Conservation (phyloP, 495 filamentous ascomycete species). For the Talaromyces stipitatus region DNA sequence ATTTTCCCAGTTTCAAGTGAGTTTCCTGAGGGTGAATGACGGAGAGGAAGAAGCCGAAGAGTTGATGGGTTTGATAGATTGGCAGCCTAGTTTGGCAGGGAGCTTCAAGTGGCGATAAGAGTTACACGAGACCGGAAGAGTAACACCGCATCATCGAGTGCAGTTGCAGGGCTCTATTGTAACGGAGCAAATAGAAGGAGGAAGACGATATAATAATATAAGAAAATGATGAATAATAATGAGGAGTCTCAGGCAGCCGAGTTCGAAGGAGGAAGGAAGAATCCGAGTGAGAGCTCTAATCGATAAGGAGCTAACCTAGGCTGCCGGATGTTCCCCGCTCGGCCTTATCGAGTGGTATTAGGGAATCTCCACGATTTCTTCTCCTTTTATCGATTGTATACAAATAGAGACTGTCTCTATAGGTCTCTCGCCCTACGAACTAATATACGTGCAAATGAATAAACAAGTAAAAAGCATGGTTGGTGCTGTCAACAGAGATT, state of each 20-base stretch:
- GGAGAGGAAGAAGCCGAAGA: not conserved
- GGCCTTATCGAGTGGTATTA: not conserved
- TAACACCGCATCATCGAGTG: not conserved
- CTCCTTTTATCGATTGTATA: not conserved
- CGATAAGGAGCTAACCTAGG: not conserved
- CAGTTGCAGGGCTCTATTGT: not conserved
- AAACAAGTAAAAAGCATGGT: not conserved
- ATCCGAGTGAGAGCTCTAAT: not conserved
- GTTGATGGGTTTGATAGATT: not conserved
- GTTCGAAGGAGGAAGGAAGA: not conserved
- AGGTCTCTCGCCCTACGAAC: not conserved
- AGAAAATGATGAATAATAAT: not conserved
- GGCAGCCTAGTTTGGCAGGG: not conserved
- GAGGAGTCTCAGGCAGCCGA: not conserved
- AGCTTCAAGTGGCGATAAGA: not conserved
- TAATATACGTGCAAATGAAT: not conserved
- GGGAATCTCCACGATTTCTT: not conserved
- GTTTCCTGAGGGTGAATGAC: constrained; percentile 8
- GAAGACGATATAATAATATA: not conserved
- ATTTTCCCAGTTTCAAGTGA: not conserved
- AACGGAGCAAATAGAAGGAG: not conserved
- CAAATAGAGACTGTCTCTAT: not conserved
- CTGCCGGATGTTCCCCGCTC: not conserved
- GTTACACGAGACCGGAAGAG: not conserved
- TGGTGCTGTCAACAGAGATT: not conserved